phyloP scores from a whole-genome alignment of 2,329 filamentous ascomycete genomes.

The Neonectria punicea region DNA sequence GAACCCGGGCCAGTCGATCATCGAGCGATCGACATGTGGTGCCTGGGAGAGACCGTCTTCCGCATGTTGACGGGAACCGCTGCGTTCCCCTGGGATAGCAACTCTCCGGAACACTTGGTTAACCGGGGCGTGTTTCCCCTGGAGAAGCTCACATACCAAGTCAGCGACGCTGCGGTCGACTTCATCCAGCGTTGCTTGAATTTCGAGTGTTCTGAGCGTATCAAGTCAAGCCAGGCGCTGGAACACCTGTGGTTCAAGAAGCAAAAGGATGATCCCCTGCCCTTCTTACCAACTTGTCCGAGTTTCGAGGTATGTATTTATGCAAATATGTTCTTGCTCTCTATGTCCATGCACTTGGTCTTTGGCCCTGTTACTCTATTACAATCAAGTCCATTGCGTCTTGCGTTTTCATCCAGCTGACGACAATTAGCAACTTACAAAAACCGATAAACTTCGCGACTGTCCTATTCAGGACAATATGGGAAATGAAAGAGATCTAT shows the following conservation, averaged over 20 bases:
- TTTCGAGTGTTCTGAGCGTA: background rate
- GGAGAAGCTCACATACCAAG: background rate
- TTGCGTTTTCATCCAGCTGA: too few relatives aligned
- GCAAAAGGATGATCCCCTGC: background rate
- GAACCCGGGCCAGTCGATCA: conserved; percentile 3
- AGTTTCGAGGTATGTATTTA: background rate
- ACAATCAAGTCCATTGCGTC: background rate
- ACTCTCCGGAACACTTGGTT: background rate
- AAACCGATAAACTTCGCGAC: too few relatives aligned
- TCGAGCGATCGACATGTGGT: conserved; percentile 38
- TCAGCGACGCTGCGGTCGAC: background rate
- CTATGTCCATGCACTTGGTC: too few relatives aligned
- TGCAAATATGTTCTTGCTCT: background rate
- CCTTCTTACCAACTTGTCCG: too few relatives aligned
- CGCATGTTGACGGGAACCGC: conserved; percentile 19
- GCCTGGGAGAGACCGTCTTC: conserved; percentile 33
- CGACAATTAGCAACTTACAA: too few relatives aligned
- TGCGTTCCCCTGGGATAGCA: background rate
- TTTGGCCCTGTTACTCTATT: too few relatives aligned
- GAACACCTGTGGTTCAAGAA: background rate
- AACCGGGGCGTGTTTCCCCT: background rate
- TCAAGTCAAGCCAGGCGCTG: background rate
- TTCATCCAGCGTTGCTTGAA: background rate
- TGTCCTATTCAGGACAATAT: too few relatives aligned
- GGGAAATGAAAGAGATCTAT: background rate